Conservation (phyloP, 306 rosid genomes). For the Acacia melanoxylon region DNA sequence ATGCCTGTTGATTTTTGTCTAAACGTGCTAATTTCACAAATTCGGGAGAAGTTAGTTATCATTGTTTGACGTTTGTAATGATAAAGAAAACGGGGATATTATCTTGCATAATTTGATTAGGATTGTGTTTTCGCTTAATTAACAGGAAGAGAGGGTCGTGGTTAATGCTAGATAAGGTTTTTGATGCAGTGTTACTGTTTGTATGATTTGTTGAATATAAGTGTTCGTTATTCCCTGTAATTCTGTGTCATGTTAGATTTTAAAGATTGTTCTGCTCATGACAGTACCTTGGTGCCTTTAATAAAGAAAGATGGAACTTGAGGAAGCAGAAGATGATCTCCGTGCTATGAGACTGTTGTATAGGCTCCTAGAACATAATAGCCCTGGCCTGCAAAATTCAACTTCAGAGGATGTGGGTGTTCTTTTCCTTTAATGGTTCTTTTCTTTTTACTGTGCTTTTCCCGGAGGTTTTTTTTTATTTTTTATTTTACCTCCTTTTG, state of each 20-base stretch:
- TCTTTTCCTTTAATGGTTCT: neutral
- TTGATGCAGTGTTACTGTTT: neutral
- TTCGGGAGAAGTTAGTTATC: neutral
- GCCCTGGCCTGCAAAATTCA: slow-evolving; percentile 5
- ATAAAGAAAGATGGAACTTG: slow-evolving; percentile 40
- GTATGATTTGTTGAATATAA: neutral
- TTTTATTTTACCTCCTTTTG: too few species aligned
- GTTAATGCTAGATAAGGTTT: neutral
- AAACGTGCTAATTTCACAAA: neutral
- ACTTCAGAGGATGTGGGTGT: slow-evolving; percentile 36
- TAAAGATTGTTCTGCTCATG: neutral
- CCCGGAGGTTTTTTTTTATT: neutral
- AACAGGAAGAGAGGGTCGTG: neutral
- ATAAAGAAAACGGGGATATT: neutral
- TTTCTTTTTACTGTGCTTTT: neutral
- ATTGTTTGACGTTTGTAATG: neutral
- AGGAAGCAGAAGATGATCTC: slow-evolving; percentile 47
- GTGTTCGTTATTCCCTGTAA: neutral
- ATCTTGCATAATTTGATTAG: neutral
- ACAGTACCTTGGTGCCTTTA: neutral
- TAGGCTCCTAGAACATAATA: slow-evolving; percentile 45
- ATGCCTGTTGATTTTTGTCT: neutral
- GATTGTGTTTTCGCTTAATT: neutral
- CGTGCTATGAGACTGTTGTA: slow-evolving; percentile 53
- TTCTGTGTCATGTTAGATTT: neutral